Evolutionary conservation across 2,329 filamentous ascomycete species (phyloP).

Genomic region (Truncatella angustata): DNA sequence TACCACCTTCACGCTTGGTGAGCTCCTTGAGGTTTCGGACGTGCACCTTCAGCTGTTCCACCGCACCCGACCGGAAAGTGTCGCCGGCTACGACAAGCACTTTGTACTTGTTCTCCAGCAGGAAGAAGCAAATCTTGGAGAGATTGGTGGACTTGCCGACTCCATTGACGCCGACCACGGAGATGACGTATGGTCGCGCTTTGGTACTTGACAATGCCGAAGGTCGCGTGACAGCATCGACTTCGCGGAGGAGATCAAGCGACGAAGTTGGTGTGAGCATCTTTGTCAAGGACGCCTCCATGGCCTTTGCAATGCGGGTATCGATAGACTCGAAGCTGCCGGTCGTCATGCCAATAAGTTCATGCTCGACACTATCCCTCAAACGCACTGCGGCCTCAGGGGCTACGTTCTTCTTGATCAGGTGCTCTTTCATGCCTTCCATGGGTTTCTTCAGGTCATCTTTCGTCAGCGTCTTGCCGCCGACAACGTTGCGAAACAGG

Average conservation of each 20-base stretch:
- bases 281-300: slow-evolving; percentile 89
- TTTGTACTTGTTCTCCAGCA: slow-evolving; percentile 94
- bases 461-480: slow-evolving; percentile 87
- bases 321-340: slow-evolving; percentile 89
- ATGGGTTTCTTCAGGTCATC: slow-evolving; percentile 88
- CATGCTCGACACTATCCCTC: slow-evolving; percentile 87
- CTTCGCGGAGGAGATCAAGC: slow-evolving; percentile 90
- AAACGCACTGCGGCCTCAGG: slow-evolving; percentile 89
- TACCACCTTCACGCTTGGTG: slow-evolving; percentile 75
- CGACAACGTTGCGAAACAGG: slow-evolving; percentile 91
- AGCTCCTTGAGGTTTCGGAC: slow-evolving; percentile 92
- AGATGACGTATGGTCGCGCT: slow-evolving; percentile 89
- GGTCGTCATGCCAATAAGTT: slow-evolving; percentile 87
- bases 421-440: slow-evolving; percentile 93
- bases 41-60: slow-evolving; percentile 94
- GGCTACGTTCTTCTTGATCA: slow-evolving; percentile 93
- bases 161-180: slow-evolving; percentile 96
- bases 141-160: slow-evolving; percentile 98
- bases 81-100: slow-evolving; percentile 93
- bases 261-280: slow-evolving; percentile 96
- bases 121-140: slow-evolving; percentile 96
- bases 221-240: slow-evolving; percentile 73
- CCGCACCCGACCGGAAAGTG: slow-evolving; percentile 94
- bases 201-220: slow-evolving; percentile 60
- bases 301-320: slow-evolving; percentile 76